Percentiles rank a stretch among this genome's conserved stretches.
Conservation (phyloP, 257 asterid genomes). For the Osmanthus fragrans region DNA sequence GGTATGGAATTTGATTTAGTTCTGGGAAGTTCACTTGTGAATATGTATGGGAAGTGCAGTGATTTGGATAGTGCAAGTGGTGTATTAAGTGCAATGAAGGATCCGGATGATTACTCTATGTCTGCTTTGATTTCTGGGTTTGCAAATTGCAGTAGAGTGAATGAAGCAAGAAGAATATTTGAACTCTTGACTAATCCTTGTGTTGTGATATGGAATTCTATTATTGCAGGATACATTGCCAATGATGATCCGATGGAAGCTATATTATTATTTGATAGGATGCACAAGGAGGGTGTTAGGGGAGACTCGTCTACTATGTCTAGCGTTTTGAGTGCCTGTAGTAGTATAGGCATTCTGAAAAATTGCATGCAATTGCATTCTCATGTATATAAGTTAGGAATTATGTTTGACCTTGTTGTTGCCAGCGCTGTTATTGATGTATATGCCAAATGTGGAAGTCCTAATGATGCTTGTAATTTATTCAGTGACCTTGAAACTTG, state of each 20-base stretch:
- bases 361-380: constrained; percentile 60
- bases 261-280: constrained; percentile 41
- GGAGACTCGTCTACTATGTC: constrained; percentile 68
- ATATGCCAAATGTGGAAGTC: constrained; percentile 68
- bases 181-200: constrained; percentile 46
- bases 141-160: constrained; percentile 61
- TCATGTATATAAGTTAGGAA: constrained; percentile 51
- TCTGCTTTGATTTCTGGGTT: constrained; percentile 72
- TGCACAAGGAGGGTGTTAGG: constrained; percentile 47
- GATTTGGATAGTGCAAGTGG: constrained; percentile 57
- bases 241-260: constrained; percentile 51
- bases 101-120: constrained; percentile 69
- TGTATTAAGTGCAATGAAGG: constrained; percentile 39
- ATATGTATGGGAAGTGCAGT: constrained; percentile 78
- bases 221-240: constrained; percentile 71
- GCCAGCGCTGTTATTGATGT: constrained; percentile 65
- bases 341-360: constrained; percentile 42
- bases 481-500: constrained; percentile 56
- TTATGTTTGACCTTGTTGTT: constrained; percentile 53
- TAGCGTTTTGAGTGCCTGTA: constrained; percentile 64
- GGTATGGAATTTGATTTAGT: constrained; percentile 60
- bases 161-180: constrained; percentile 63
- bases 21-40: constrained; percentile 69
- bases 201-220: constrained; percentile 64
- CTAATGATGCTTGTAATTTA: constrained; percentile 51